A percentile compares a stretch with the other conserved stretches of the same genome.
These are phyloP conservation scores for Lactarius evosmus DNA, from an alignment of 768 basidiomycete species.

Conservation along the genomic window DNA sequence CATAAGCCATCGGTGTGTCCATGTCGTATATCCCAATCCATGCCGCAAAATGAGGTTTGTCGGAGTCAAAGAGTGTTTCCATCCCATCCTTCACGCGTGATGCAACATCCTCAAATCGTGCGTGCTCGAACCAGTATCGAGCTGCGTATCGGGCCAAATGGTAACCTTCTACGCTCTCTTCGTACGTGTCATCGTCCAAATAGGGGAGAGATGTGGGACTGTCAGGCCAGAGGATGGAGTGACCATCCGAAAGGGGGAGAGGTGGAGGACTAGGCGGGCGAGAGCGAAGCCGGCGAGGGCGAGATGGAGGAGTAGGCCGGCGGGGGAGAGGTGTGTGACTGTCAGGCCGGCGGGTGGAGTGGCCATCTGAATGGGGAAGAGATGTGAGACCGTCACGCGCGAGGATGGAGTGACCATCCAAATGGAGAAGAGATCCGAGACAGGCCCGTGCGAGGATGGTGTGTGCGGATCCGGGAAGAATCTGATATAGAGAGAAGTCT, in stretches of 20 bases:
- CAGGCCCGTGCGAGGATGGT: neutral
- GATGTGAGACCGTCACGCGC: too few species aligned
- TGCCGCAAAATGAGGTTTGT: neutral
- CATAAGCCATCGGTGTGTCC: too few species aligned
- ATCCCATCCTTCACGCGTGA: neutral
- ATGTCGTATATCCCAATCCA: neutral
- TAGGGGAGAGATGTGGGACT: too few species aligned
- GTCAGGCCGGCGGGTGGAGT: too few species aligned
- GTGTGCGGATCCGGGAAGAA: neutral
- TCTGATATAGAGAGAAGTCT: neutral
- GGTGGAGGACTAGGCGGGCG: too few species aligned
- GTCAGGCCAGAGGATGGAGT: neutral
- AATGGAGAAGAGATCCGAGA: neutral
- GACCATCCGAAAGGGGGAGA: too few species aligned
- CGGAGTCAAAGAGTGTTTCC: neutral
- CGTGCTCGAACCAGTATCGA: neutral
- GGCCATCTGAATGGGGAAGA: too few species aligned
- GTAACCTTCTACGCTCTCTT: neutral
- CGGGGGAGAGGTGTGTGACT: too few species aligned
- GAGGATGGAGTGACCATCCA: too few species aligned
- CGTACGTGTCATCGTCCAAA: neutral
- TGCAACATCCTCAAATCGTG: neutral
- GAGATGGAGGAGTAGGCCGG: too few species aligned
- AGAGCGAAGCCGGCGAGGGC: too few species aligned
- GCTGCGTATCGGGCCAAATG: neutral